phyloP scores from a whole-genome alignment of 2,329 filamentous ascomycete genomes.

The Ophiostoma perfectum region DNA sequence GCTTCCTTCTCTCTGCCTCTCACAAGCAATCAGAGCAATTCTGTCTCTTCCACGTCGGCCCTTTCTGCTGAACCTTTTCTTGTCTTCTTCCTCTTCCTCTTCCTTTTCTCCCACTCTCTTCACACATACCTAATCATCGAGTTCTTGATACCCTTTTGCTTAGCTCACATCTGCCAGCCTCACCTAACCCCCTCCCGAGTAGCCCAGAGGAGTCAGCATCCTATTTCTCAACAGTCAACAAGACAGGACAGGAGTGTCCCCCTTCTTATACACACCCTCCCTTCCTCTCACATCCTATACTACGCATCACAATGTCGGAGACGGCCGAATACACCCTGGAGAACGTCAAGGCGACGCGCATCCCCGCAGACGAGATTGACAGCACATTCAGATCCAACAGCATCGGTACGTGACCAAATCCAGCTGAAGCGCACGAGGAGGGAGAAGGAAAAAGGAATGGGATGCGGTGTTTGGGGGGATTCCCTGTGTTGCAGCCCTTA shows the following conservation, averaged over 20 bases:
- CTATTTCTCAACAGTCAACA: not conserved
- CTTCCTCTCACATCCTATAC: not conserved
- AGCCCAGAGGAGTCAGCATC: not conserved
- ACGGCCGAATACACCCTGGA: slow-evolving; percentile 52
- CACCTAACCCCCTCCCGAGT: not conserved
- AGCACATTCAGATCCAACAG: slow-evolving; percentile 55
- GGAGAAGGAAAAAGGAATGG: not conserved
- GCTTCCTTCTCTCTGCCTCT: slow-evolving; percentile 8
- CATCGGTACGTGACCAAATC: slow-evolving; percentile 45
- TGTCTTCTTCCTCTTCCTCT: not conserved
- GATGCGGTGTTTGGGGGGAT: not conserved
- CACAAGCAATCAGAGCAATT: slow-evolving; percentile 9
- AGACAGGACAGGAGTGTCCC: not conserved
- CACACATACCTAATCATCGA: not conserved
- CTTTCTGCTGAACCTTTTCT: not conserved
- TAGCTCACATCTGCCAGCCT: not conserved
- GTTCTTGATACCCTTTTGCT: not conserved
- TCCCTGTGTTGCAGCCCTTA: not conserved
- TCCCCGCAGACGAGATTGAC: slow-evolving; percentile 54
- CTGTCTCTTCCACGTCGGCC: not conserved
- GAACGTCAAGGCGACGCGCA: slow-evolving; percentile 43
- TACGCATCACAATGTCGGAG: slow-evolving; percentile 22
- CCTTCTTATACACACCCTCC: slow-evolving; percentile 1
- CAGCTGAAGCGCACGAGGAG: not conserved
- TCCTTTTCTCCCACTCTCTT: not conserved